Percentiles rank a stretch among this genome's conserved stretches.
Conservation (phyloP, 2,329 filamentous ascomycete species). For the Pseudogymnoascus sp. region DNA sequence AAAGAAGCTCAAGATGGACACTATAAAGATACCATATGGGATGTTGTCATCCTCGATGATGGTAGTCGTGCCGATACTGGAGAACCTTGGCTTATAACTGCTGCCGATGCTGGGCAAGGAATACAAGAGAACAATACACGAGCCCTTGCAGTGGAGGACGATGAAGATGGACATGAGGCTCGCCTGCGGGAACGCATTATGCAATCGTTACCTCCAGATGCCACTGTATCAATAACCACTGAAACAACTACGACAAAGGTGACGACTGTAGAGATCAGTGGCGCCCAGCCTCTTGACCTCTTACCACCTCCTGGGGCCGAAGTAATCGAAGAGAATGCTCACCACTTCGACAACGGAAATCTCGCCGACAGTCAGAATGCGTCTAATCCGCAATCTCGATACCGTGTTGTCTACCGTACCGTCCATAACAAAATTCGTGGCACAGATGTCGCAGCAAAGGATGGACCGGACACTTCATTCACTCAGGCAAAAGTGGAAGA, state of each 20-base stretch:
- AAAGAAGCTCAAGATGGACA: constrained; percentile 41
- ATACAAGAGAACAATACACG: constrained; percentile 33
- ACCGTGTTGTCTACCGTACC: constrained; percentile 49
- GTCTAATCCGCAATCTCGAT: constrained; percentile 18
- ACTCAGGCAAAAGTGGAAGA: constrained; percentile 4
- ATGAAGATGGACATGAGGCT: constrained; percentile 38
- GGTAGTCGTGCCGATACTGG: constrained; percentile 51
- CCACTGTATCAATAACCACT: constrained; percentile 54
- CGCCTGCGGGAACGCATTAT: constrained; percentile 48
- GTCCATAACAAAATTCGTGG: constrained; percentile 44
- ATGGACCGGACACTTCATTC: constrained; percentile 19
- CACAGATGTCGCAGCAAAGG: constrained; percentile 31
- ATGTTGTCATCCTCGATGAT: constrained; percentile 56
- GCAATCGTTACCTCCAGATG: constrained; percentile 46
- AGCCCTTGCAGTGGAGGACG: constrained; percentile 26
- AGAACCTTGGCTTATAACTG: constrained; percentile 27
- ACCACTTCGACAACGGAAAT: constrained; percentile 17
- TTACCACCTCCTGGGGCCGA: constrained; percentile 52
- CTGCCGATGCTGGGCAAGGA: constrained; percentile 18
- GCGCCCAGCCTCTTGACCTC: constrained; percentile 43
- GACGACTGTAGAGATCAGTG: constrained; percentile 57
- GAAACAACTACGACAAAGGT: constrained; percentile 54
- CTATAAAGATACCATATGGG: constrained; percentile 56
- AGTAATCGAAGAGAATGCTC: constrained; percentile 44
- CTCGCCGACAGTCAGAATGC: constrained; percentile 16